phyloP scores from a whole-genome alignment of 2,329 filamentous ascomycete genomes.

The Talaromyces sp. region DNA sequence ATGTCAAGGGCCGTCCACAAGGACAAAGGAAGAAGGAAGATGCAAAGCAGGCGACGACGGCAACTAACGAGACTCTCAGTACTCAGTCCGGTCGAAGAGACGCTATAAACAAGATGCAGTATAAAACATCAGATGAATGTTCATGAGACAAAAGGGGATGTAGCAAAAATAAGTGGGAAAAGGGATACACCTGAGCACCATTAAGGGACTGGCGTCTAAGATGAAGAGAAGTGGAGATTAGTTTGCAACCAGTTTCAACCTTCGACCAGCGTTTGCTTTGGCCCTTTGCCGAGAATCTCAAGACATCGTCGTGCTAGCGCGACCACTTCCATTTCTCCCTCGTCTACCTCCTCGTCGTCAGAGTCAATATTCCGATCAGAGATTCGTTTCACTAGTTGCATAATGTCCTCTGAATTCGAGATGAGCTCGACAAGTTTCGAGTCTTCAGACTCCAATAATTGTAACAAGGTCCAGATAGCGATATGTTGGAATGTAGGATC shows the following conservation, averaged over 20 bases:
- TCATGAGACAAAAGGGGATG: neutral
- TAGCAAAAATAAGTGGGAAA: neutral
- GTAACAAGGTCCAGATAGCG: slow-evolving; percentile 94
- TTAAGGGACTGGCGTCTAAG: neutral
- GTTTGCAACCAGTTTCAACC: slow-evolving; percentile 45
- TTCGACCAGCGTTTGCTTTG: slow-evolving; percentile 74
- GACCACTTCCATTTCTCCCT: slow-evolving; percentile 89
- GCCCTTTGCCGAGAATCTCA: slow-evolving; percentile 73
- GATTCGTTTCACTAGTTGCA: slow-evolving; percentile 86
- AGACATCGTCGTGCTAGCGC: slow-evolving; percentile 84
- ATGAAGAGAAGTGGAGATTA: neutral
- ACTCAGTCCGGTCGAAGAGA: slow-evolving; percentile 9
- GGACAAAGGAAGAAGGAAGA: slow-evolving; percentile 1
- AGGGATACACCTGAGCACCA: neutral
- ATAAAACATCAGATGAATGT: slow-evolving; percentile 10
- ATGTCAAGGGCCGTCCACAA: slow-evolving; percentile 1
- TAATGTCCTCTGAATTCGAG: slow-evolving; percentile 82
- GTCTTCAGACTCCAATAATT: slow-evolving; percentile 93
- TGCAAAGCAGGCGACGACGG: slow-evolving; percentile 1
- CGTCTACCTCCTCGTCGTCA: slow-evolving; percentile 79
- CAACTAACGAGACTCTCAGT: slow-evolving; percentile 7
- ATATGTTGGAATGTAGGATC: slow-evolving; percentile 99
- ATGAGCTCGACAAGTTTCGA: slow-evolving; percentile 82
- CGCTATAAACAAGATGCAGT: slow-evolving; percentile 15
- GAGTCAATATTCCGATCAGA: slow-evolving; percentile 83